Percentiles rank a stretch among this genome's conserved stretches.
phyloP scores from a whole-genome alignment of 148 eudicot species.

The Fallopia convolvulus region DNA sequence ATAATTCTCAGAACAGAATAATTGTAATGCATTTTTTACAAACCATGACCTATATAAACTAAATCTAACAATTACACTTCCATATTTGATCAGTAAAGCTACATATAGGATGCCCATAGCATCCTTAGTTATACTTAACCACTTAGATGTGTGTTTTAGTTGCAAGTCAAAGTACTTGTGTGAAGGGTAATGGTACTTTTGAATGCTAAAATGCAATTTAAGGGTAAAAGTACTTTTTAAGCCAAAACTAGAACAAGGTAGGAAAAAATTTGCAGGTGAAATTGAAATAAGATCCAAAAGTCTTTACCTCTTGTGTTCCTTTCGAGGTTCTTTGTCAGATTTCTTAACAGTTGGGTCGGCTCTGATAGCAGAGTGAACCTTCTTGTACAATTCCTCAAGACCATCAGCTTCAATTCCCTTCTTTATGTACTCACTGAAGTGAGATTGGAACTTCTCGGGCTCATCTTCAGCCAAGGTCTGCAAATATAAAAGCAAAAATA shows the following conservation, averaged over 20 bases:
- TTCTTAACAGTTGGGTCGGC: slow-evolving; percentile 13
- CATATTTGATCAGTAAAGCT: too few relatives aligned
- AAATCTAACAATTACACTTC: too few relatives aligned
- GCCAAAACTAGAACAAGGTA: too few relatives aligned
- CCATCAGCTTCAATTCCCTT: slow-evolving; percentile 12
- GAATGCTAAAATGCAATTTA: too few relatives aligned
- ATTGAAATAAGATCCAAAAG: neutral
- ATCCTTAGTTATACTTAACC: too few relatives aligned
- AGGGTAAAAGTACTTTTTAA: too few relatives aligned
- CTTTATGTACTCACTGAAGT: slow-evolving; percentile 16
- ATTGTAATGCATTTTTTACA: too few relatives aligned
- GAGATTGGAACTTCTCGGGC: slow-evolving; percentile 17
- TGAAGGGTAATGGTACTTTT: too few relatives aligned
- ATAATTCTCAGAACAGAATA: neutral
- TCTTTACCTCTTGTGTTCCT: slow-evolving; percentile 16
- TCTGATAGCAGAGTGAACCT: slow-evolving; percentile 18
- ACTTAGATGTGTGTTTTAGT: too few relatives aligned
- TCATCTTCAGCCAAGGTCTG: slow-evolving; percentile 13
- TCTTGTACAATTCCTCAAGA: slow-evolving; percentile 18
- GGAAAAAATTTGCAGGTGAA: neutral
- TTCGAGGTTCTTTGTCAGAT: slow-evolving; percentile 10
- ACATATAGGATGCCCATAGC: too few relatives aligned
- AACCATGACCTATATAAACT: neutral
- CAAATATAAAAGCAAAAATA: neutral
- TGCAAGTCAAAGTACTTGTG: too few relatives aligned